Evolutionary conservation across 2,329 filamentous ascomycete genomes (phyloP), one percentile per base, ranked within the genome.

Genomic region (Fusarium armeniacum): DNA sequence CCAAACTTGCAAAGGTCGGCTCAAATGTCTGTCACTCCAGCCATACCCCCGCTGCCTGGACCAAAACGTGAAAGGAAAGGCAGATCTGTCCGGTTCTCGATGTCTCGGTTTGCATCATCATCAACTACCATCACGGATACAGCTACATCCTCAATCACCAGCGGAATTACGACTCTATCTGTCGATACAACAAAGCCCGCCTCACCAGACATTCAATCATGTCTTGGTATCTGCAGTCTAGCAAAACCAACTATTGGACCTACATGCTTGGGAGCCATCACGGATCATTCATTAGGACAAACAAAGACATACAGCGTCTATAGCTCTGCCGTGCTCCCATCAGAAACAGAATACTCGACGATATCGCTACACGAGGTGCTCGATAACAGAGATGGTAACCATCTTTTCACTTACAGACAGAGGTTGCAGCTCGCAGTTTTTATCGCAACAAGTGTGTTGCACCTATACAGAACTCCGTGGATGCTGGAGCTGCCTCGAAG

Each of bases 161-260:
- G 15, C 11, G 15, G 3, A 3, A 12, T 18, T 7, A 15, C 15
- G 1, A 24, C 28, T 12, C 0, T 33, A 2, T 33, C 30, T 9
- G 2, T 33, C 3, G 15, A 16, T 4, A 12, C n/a, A 13, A 2
- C 9, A 11, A 22, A 3, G 4, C 10, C 1, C 20, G 0, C n/a
- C 7, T 16, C 45, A 18, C 2, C 20, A 22, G 11, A 4, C 2
- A 9, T 22, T 2, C 45, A 49, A 7, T 3, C 45, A 24, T 33
- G 30, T 15, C 7, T 24, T 3, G n/a, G 18, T 22, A 30, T 49
- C 3, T 33, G 45, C 9, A 24, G 20, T 24, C n/a, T 10, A n/a
- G 22, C 20, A 0, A 18, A 33, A 12, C 5, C 28, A 2, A 49
- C n/a, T 13, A 49, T 49, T 4, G 13, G 30, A 3, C 15, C 28